Evolutionary conservation across 345 rosid species (phyloP).

Genomic region (Aurinia saxatilis): DNA sequence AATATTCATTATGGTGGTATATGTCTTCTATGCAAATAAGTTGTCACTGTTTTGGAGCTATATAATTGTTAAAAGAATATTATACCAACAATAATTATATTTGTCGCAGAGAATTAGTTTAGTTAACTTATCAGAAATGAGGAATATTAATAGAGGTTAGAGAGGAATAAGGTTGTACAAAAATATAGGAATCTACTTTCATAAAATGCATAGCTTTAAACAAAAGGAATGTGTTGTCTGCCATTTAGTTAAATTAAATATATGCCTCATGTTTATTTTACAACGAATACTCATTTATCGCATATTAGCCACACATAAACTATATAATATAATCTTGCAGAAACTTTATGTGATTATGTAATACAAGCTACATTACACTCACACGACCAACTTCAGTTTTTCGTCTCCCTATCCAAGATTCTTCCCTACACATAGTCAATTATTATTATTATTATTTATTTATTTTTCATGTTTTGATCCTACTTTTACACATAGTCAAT

Average conservation of each 20-base stretch:
- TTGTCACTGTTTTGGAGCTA: slow-evolving; percentile 2
- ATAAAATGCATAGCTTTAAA: slow-evolving; percentile 23
- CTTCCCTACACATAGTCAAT: slow-evolving; percentile 15
- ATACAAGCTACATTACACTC: slow-evolving; percentile 25
- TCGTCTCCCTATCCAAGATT: slow-evolving; percentile 18
- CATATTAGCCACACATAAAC: slow-evolving; percentile 21
- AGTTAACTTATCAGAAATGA: background rate
- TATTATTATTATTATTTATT: no score
- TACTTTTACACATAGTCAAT: background rate
- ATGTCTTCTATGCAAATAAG: no score
- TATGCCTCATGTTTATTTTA: background rate
- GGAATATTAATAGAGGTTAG: slow-evolving; percentile 18
- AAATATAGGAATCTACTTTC: slow-evolving; percentile 31
- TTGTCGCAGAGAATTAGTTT: background rate
- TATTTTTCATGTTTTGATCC: no score
- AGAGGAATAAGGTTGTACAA: slow-evolving; percentile 20
- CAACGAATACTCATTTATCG: slow-evolving; percentile 7
- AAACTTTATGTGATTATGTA: slow-evolving; percentile 22
- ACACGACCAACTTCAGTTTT: background rate
- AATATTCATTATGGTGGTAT: background rate
- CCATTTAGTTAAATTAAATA: slow-evolving; percentile 22
- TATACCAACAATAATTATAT: background rate
- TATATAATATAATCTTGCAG: slow-evolving; percentile 9
- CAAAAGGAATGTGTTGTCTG: slow-evolving; percentile 32
- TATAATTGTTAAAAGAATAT: background rate